A percentile compares a stretch with the other conserved stretches of the same genome.
Conservation (phyloP, 2,329 filamentous ascomycete species). For the Arachnopeziza araneosa region DNA sequence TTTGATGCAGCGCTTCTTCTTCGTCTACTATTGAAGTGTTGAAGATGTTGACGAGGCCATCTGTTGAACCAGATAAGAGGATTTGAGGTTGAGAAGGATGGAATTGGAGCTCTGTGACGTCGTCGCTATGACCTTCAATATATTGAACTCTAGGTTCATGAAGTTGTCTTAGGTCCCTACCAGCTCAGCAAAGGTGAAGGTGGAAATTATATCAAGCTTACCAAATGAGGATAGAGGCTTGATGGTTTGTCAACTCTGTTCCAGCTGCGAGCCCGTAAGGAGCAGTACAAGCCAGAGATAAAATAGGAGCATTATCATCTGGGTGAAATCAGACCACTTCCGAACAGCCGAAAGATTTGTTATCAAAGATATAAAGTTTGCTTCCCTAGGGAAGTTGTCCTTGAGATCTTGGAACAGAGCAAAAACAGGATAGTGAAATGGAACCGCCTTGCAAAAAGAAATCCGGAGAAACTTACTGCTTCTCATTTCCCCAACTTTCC, state of each 20-base stretch:
- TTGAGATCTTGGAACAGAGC: too few species aligned
- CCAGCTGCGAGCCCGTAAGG: conserved; percentile 63
- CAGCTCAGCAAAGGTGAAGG: background rate
- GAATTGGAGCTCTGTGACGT: conserved; percentile 59
- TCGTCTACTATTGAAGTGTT: conserved; percentile 66
- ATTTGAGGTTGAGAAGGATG: conserved; percentile 55
- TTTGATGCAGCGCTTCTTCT: conserved; percentile 71
- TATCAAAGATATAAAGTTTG: background rate
- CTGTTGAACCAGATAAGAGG: conserved; percentile 71
- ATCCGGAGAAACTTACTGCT: conserved; percentile 26
- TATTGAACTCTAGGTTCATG: conserved; percentile 47
- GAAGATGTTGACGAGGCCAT: conserved; percentile 73
- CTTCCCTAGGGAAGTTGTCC: background rate
- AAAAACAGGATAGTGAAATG: too few species aligned
- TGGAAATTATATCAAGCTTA: conserved; percentile 28
- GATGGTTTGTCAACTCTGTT: conserved; percentile 63
- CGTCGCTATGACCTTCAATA: conserved; percentile 62
- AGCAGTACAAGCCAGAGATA: conserved; percentile 57
- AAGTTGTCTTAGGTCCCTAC: conserved; percentile 52
- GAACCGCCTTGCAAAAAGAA: too few species aligned
- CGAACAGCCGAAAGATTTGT: background rate
- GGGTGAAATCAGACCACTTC: background rate
- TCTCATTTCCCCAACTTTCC: conserved; percentile 37
- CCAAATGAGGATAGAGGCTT: conserved; percentile 58
- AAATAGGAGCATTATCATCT: conserved; percentile 47